Base-by-base conservation (phyloP, 2,329 filamentous ascomycete genomes). In the Dendrostoma leiphaemia region DNA sequence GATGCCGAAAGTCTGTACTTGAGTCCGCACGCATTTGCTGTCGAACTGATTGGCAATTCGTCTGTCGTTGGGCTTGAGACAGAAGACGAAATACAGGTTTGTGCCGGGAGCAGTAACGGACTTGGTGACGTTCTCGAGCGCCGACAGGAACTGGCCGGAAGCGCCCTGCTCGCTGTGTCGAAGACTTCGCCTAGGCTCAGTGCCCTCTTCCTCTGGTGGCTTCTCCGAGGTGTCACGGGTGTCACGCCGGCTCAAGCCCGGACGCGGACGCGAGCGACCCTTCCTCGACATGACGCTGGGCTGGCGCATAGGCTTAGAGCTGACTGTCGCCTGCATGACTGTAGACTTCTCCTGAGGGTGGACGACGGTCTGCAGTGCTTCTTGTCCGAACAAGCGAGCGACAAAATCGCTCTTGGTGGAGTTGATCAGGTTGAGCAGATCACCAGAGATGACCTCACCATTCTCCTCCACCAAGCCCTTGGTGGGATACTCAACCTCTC, bases 31-130 rank as follows among this genome's bases (percentile, higher is more conserved):
- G 68, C 94, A 99, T 71, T 97, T 97, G 81, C 91, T 97, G 71
- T 99, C 94, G 64, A 97, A 99, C 66, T 99, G 94, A 63, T 99
- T 99, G 58, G 94, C 93, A 61, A 99, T 99, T 47, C 94, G 86
- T 50, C 94, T 84, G 68, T 99, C 94, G 63, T 99, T 99, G 21
- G 94, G 93, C 73, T 99, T 99, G 60, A 99, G 74, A 66, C 94
- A 99, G 72, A 99, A 97, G 41, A 99, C 83, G 63, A 97, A 97
- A 72, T 99, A 99, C 1, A 89, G 84, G 65, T 99, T 99, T 10
- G 91, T 89, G 65, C 91, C 90, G 4, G 87, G 83, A 2, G 89
- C 85, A 2, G 85, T 88, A 41, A 99, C 77, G 2, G 91, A 92
- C 63, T 93, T 92, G 55, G 87, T 95, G 54, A 99, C 90, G 56